phyloP scores from a whole-genome alignment of 345 rosid genomes.

The Citrus mangshanensis region DNA sequence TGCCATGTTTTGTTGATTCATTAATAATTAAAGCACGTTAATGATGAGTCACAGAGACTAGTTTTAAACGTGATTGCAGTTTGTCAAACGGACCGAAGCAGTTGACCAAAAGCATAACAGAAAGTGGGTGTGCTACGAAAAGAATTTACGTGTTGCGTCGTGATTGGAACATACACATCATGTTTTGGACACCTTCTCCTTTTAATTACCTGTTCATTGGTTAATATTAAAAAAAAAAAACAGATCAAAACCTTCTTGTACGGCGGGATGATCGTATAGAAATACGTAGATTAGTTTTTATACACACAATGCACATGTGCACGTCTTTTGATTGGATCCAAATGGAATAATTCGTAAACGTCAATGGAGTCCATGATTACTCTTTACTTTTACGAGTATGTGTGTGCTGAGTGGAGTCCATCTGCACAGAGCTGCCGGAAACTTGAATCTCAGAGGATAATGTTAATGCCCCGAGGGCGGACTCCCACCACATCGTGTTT shows the following conservation, averaged over 20 bases:
- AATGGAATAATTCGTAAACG: not conserved
- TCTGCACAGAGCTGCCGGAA: not conserved
- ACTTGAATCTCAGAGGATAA: not conserved
- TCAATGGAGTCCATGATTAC: not conserved
- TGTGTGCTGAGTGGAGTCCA: not conserved
- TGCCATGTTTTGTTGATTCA: not conserved
- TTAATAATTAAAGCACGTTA: not conserved
- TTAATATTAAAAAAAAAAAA: not conserved
- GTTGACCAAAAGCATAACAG: conserved; percentile 2
- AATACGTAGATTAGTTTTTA: not conserved
- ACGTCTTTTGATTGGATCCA: not conserved
- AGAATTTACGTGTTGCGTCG: not conserved
- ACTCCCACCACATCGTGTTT: not conserved
- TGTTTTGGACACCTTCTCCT: not conserved
- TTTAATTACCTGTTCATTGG: not conserved
- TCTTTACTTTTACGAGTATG: not conserved
- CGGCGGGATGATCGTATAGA: not conserved
- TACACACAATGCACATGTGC: not conserved
- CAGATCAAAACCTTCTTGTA: not conserved
- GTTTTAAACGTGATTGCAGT: not conserved
- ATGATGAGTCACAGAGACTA: not conserved
- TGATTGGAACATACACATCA: not conserved
- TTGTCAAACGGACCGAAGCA: not conserved
- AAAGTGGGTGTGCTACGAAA: not conserved
- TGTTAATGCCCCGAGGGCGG: not conserved